Evolutionary conservation across 2,329 filamentous ascomycete species (phyloP).

Genomic region (Trichoderma lentiforme): DNA sequence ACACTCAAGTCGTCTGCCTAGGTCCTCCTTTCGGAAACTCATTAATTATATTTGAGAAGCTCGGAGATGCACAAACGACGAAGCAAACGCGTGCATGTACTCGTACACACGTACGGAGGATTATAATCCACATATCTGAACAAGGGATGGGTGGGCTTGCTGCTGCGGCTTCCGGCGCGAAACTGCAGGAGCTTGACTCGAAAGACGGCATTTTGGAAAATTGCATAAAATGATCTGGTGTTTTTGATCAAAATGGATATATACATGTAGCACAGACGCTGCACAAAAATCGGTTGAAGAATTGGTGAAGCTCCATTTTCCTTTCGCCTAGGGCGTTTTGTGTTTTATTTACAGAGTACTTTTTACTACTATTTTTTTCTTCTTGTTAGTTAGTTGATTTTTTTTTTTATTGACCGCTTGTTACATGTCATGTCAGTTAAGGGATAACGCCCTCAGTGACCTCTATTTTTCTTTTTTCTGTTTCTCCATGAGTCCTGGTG

Average conservation of each 20-base stretch:
- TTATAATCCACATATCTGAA: not conserved
- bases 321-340: constrained; percentile 7
- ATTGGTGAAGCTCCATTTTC: not conserved
- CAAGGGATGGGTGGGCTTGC: not conserved
- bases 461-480: not conserved
- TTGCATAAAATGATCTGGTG: not conserved
- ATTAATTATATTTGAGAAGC: not conserved
- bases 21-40: not conserved
- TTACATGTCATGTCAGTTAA: constrained; percentile 8
- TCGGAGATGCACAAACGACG: not conserved
- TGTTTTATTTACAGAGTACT: not conserved
- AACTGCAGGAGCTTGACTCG: not conserved
- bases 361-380: not conserved
- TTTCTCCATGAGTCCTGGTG: not conserved
- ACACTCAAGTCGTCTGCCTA: not conserved
- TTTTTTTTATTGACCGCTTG: not conserved
- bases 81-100: not conserved
- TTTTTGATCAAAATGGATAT: not conserved
- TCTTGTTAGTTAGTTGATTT: not conserved
- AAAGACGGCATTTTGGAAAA: not conserved
- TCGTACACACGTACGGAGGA: not conserved
- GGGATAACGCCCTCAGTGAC: not conserved
- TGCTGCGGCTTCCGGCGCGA: not conserved
- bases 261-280: not conserved
- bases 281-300: not conserved